Conservation (phyloP, 2,329 filamentous ascomycete genomes). For the Fusarium denticulatum region DNA sequence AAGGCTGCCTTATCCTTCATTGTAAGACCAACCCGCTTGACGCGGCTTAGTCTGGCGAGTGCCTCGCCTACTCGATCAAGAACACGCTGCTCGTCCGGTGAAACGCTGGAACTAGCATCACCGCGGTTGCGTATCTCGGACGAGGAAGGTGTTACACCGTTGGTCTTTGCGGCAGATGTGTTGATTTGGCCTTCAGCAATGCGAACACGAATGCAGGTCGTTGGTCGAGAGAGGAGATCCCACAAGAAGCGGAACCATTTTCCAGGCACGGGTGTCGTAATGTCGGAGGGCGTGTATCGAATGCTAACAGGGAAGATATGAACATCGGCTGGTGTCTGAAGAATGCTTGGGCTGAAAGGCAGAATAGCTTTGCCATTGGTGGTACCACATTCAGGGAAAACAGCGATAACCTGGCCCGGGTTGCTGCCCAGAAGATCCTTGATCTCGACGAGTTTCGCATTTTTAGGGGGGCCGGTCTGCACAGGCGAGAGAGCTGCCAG, state of each 20-base stretch:
- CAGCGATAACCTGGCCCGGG: slow-evolving; percentile 79
- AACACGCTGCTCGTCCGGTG: slow-evolving; percentile 71
- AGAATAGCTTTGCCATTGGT: slow-evolving; percentile 93
- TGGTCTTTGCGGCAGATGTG: slow-evolving; percentile 51
- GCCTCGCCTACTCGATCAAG: slow-evolving; percentile 86
- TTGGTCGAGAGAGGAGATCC: slow-evolving; percentile 84
- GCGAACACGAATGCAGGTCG: slow-evolving; percentile 88
- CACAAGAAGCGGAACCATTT: slow-evolving; percentile 80
- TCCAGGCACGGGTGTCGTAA: slow-evolving; percentile 88
- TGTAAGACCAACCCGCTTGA: slow-evolving; percentile 88
- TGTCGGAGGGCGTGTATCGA: slow-evolving; percentile 86
- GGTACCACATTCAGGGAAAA: slow-evolving; percentile 94
- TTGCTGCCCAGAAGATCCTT: slow-evolving; percentile 71
- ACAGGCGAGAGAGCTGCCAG: slow-evolving; percentile 75
- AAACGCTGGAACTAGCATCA: slow-evolving; percentile 49
- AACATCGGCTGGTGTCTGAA: slow-evolving; percentile 71
- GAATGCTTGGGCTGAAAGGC: slow-evolving; percentile 80
- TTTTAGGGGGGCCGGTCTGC: slow-evolving; percentile 55
- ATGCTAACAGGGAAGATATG: slow-evolving; percentile 92
- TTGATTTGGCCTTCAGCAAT: slow-evolving; percentile 81
- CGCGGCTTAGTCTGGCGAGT: slow-evolving; percentile 84
- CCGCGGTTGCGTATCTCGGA: slow-evolving; percentile 45
- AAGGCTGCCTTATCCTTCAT: slow-evolving; percentile 86
- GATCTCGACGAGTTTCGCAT: slow-evolving; percentile 67
- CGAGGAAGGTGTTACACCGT: slow-evolving; percentile 46